A percentile compares a stretch with the other conserved stretches of the same genome.
phyloP scores from a whole-genome alignment of 1,284 basidiomycete genomes.

The Puccinia coronata region DNA sequence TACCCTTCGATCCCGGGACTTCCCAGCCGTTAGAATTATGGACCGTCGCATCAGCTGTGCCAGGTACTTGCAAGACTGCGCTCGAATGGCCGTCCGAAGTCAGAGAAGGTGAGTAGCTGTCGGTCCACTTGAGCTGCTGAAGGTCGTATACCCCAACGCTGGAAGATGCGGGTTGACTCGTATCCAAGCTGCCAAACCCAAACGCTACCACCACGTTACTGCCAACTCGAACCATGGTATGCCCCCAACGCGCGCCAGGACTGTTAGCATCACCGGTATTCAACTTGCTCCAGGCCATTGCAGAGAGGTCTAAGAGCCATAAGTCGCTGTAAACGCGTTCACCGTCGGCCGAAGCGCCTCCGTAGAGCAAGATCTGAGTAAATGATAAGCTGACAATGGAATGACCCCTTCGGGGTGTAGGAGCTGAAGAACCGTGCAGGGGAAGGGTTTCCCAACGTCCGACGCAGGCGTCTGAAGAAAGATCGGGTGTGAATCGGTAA shows the following conservation, averaged over 20 bases:
- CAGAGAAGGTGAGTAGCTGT: conserved; percentile 8
- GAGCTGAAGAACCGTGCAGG: not conserved
- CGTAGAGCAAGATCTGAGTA: conserved; percentile 40
- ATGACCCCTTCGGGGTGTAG: conserved; percentile 22
- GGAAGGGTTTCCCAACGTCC: conserved; percentile 29
- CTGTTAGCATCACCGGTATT: not conserved
- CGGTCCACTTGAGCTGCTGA: conserved; percentile 10
- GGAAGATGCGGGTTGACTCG: conserved; percentile 26
- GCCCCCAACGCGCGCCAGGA: conserved; percentile 40
- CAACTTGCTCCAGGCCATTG: conserved; percentile 30
- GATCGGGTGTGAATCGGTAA: conserved; percentile 38
- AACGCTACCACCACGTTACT: conserved; percentile 31
- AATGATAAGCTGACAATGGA: conserved; percentile 35
- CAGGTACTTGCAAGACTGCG: not conserved
- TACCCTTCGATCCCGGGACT: conserved; percentile 24
- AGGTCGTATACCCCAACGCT: conserved; percentile 28
- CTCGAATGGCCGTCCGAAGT: not conserved
- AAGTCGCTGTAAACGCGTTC: conserved; percentile 23
- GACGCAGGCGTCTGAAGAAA: not conserved
- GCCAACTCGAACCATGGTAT: conserved; percentile 39
- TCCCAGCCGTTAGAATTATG: conserved; percentile 8
- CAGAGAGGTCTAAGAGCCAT: conserved; percentile 37
- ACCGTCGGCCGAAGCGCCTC: conserved; percentile 38
- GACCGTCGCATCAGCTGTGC: not conserved
- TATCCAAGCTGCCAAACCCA: conserved; percentile 22